Evolutionary conservation across 768 basidiomycete genomes (phyloP), one percentile per base, ranked within the genome.

Genomic region (Jaapia argillacea): DNA sequence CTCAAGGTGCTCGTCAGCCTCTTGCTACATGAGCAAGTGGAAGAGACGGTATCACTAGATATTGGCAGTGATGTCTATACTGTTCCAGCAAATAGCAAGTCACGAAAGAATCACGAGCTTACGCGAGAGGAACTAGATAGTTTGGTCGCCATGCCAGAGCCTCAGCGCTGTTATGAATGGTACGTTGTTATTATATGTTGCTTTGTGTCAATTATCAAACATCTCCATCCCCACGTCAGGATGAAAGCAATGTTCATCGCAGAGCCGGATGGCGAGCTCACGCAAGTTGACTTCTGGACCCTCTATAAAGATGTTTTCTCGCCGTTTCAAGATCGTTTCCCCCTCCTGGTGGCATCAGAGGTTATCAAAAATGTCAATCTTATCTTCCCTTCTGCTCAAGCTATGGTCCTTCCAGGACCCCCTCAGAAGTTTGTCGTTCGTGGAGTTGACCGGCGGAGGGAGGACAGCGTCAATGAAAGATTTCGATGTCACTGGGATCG

Each of bases 271-370:
- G 78, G 84, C 3, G 86, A 92, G 54, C 66, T 97, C 37, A 91
- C 89, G 1, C 96, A 98, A 60, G 90, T 94, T 25, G 82, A 88
- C 44, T 89, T 99, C 55, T 99, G 94, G 93, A 89, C 78, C 45
- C 71, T 92, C 10, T 99, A 99, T 64, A 82, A 85, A 48, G 84
- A 86, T 46, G 77, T 77, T 1, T 96, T 97, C 53, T 63, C 73
- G 1, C 76, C 79, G 1, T 71, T 68, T 54, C 58, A 70, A 46
- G 74, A 77, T 1, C 69, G 68, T 44, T 67, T 75, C 45, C 74
- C 75, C 7, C 64, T 89, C 36, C 74, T 92, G 2, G 75, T 80
- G 2, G 93, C 96, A 0, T 83, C 88, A 1, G 94, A 99, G 36
- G 87, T 96, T 40, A 97, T 99, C 60, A 93, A 94, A 62, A 87